A percentile compares a stretch with the other conserved stretches of the same genome.
Evolutionary conservation across 305 asterid species (phyloP).

Genomic region (Plantago lanceolata): DNA sequence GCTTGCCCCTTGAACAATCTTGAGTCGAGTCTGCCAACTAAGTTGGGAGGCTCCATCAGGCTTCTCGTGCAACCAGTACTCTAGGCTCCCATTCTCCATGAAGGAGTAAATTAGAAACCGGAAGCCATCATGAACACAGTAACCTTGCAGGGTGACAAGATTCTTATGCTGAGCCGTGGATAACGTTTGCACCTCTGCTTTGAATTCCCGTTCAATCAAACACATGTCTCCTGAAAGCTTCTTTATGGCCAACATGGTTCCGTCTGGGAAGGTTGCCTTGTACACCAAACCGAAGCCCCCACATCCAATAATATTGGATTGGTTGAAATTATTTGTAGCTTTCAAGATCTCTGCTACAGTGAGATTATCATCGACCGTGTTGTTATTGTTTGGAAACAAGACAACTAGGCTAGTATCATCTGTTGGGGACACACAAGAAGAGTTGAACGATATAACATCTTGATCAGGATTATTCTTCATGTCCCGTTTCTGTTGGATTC

Average conservation of each 20-base stretch:
- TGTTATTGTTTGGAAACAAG: constrained; percentile 65
- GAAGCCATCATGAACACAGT: constrained; percentile 81
- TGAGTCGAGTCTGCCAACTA: constrained; percentile 76
- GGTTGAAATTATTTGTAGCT: constrained; percentile 91
- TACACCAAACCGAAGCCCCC: constrained; percentile 97
- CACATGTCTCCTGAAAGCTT: constrained; percentile 96
- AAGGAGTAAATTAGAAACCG: constrained; percentile 77
- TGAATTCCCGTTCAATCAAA: constrained; percentile 90
- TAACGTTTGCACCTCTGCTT: constrained; percentile 86
- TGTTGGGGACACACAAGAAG: constrained; percentile 61
- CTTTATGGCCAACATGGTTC: constrained; percentile 81
- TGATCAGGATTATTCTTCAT: constrained; percentile 44
- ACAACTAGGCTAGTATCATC: constrained; percentile 64
- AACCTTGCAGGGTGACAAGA: constrained; percentile 81
- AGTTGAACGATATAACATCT: constrained; percentile 47
- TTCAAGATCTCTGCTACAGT: constrained; percentile 65
- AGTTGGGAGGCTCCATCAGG: constrained; percentile 78
- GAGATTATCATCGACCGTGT: constrained; percentile 51
- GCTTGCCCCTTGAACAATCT: constrained; percentile 71
- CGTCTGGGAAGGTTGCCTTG: constrained; percentile 68
- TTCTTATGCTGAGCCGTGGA: constrained; percentile 90
- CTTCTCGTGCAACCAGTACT: constrained; percentile 92
- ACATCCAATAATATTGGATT: constrained; percentile 83
- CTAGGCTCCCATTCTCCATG: constrained; percentile 96
- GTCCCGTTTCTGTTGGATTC: constrained; percentile 47